Conservation (phyloP, 148 eudicot genomes). For the Vaccinium vitisidaea region DNA sequence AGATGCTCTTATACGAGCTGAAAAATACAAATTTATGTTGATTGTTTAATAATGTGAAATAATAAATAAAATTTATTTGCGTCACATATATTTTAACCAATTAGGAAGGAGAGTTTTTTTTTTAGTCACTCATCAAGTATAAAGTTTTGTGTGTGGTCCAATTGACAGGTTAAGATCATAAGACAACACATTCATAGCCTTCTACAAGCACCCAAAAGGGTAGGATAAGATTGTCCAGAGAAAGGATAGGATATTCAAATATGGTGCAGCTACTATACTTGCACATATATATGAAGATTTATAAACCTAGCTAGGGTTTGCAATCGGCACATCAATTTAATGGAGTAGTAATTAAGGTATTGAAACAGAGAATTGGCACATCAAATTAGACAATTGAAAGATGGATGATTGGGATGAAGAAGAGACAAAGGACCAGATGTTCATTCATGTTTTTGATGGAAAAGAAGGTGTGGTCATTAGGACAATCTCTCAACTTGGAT, state of each 20-base stretch:
- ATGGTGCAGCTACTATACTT: not conserved
- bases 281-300: constrained; percentile 2
- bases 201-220: not conserved
- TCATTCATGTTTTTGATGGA: constrained; percentile 1
- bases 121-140: not conserved
- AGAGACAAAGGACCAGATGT: not conserved
- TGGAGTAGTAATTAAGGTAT: not conserved
- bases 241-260: not conserved
- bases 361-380: not conserved
- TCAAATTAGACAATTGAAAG: not conserved
- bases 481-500: constrained; percentile 10
- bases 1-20: too few species aligned
- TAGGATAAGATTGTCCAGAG: not conserved
- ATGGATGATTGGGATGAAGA: not conserved
- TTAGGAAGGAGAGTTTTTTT: not conserved
- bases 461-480: constrained; percentile 7
- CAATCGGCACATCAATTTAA: not conserved
- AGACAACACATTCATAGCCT: not conserved
- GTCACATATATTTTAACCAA: not conserved
- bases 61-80: too few species aligned
- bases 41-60: too few species aligned
- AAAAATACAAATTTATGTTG: too few species aligned
- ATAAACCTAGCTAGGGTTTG: not conserved
- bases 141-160: not conserved
- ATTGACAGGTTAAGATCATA: not conserved